phyloP scores from a whole-genome alignment of 2,329 filamentous ascomycete species.

The Phaeosphaeriaceae sp. region DNA sequence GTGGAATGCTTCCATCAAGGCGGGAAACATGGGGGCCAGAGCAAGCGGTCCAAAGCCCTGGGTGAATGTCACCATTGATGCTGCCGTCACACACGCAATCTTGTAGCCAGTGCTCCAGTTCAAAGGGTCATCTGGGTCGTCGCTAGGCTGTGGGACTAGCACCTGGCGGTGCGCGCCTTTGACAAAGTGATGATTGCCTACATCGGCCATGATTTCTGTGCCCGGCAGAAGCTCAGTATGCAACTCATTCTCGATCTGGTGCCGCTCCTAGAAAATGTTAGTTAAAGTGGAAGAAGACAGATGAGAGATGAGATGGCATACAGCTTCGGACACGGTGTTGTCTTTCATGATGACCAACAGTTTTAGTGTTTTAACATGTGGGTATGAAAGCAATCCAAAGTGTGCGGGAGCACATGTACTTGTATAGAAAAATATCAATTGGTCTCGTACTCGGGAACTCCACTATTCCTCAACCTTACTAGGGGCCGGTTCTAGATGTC shows the following conservation, averaged over 20 bases:
- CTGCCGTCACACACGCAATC: conserved; percentile 54
- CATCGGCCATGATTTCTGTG: conserved; percentile 66
- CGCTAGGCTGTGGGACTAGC: conserved; percentile 62
- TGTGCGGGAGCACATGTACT: too few species aligned
- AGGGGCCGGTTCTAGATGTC: too few species aligned
- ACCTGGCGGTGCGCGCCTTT: conserved; percentile 56
- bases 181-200: conserved; percentile 68
- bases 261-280: conserved; percentile 46
- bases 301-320: background rate
- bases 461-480: too few species aligned
- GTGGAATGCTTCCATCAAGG: conserved; percentile 63
- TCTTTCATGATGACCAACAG: conserved; percentile 10
- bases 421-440: too few species aligned
- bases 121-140: conserved; percentile 58
- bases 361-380: too few species aligned
- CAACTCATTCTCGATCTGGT: conserved; percentile 59
- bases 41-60: conserved; percentile 63
- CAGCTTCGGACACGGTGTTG: conserved; percentile 15
- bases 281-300: background rate
- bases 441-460: too few species aligned
- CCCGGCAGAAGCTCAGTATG: conserved; percentile 62
- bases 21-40: conserved; percentile 65
- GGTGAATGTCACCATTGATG: conserved; percentile 57
- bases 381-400: too few species aligned
- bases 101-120: conserved; percentile 62